Conservation (phyloP, 257 asterid genomes). For the Phtheirospermum japonicum region DNA sequence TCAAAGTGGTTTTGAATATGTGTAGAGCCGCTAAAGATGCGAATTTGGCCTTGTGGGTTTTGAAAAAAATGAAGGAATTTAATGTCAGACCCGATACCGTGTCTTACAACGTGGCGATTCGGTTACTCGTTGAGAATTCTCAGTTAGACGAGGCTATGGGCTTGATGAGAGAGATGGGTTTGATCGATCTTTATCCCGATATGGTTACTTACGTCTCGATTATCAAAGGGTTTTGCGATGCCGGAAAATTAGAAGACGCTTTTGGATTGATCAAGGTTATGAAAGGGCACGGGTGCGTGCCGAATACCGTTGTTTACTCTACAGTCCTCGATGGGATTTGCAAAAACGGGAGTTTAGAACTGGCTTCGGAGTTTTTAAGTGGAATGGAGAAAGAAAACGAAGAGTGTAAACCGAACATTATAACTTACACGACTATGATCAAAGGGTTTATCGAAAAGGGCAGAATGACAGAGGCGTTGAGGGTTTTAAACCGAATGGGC, state of each 20-base stretch:
- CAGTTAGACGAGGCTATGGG: conserved; percentile 52
- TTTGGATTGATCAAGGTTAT: conserved; percentile 46
- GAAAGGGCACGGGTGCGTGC: conserved; percentile 64
- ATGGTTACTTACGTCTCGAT: conserved; percentile 52
- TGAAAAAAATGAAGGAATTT: conserved; percentile 74
- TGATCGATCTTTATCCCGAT: conserved; percentile 70
- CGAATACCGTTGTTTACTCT: conserved; percentile 61
- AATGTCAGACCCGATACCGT: conserved; percentile 66
- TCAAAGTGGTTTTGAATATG: conserved; percentile 66
- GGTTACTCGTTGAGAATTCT: conserved; percentile 51
- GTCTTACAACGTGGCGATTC: conserved; percentile 69
- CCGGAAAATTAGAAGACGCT: conserved; percentile 69
- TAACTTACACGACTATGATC: conserved; percentile 66
- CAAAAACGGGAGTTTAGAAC: conserved; percentile 54
- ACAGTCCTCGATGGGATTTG: conserved; percentile 68
- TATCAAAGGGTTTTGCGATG: conserved; percentile 63
- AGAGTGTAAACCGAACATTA: conserved; percentile 54
- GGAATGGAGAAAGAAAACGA: conserved; percentile 64
- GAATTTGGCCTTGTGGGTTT: conserved; percentile 62
- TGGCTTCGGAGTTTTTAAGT: conserved; percentile 55
- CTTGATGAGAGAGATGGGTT: conserved; percentile 74
- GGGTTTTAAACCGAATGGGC: conserved; percentile 53
- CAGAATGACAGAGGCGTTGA: conserved; percentile 48
- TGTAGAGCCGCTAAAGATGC: conserved; percentile 76
- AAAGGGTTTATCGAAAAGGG: conserved; percentile 62